Evolutionary conservation across 768 basidiomycete species (phyloP).

Genomic region (Phaffia tasmanica): DNA sequence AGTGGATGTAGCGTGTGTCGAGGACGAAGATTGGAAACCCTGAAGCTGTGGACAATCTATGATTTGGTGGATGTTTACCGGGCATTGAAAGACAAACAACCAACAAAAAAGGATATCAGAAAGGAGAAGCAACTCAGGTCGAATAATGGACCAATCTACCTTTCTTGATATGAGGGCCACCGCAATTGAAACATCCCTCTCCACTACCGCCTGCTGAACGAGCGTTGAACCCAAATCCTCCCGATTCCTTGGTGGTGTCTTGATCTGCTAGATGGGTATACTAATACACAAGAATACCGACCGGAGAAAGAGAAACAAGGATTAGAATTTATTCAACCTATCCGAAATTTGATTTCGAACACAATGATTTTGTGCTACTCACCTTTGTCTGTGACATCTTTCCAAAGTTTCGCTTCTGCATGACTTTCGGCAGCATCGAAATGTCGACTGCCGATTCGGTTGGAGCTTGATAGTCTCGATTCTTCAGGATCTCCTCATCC

Average conservation of each 20-base stretch:
- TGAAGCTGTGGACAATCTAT: slow-evolving; percentile 29
- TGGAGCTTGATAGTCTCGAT: slow-evolving; percentile 71
- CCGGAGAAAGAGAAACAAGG: neutral
- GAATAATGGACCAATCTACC: slow-evolving; percentile 42
- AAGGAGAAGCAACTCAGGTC: neutral
- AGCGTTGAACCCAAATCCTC: slow-evolving; percentile 31
- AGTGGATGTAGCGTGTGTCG: slow-evolving; percentile 20
- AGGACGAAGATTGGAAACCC: slow-evolving; percentile 2
- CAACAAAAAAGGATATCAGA: neutral
- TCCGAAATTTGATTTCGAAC: slow-evolving; percentile 43
- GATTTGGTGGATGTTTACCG: neutral
- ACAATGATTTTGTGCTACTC: slow-evolving; percentile 14
- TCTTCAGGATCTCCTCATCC: slow-evolving; percentile 76
- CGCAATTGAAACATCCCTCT: slow-evolving; percentile 78
- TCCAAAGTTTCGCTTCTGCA: slow-evolving; percentile 87
- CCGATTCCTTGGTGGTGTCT: slow-evolving; percentile 60
- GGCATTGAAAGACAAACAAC: neutral
- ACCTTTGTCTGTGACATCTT: slow-evolving; percentile 32
- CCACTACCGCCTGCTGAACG: slow-evolving; percentile 33
- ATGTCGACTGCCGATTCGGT: slow-evolving; percentile 82
- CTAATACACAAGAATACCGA: slow-evolving; percentile 51
- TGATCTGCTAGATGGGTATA: slow-evolving; percentile 93
- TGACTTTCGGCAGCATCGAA: slow-evolving; percentile 76
- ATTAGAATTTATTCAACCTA: slow-evolving; percentile 45
- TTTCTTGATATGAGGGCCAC: slow-evolving; percentile 85